Percentiles rank a stretch among this genome's conserved stretches.
Evolutionary conservation across 2,329 filamentous ascomycete genomes (phyloP).

Genomic region (Stagonosporopsis rhizophila): DNA sequence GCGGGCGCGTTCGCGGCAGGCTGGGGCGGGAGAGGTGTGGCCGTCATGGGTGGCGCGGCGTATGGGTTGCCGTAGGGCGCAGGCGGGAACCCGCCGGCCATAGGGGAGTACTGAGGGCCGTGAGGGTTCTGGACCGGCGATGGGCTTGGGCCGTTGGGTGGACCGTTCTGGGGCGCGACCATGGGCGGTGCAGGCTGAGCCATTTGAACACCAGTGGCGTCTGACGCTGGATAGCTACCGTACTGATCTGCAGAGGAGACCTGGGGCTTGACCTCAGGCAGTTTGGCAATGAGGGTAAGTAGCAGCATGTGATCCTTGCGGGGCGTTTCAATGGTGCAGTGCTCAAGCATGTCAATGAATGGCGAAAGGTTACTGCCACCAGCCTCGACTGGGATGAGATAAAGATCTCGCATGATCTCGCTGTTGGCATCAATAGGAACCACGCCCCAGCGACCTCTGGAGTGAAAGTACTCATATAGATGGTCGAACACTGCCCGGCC

Average conservation of each 20-base stretch:
- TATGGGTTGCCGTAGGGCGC: constrained; percentile 35
- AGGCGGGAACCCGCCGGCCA: constrained; percentile 34
- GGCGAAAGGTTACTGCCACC: constrained; percentile 75
- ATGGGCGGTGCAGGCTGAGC: constrained; percentile 29
- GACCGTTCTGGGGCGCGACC: constrained; percentile 20
- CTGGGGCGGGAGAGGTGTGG: constrained; percentile 6
- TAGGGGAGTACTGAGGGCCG: constrained; percentile 45
- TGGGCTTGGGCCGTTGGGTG: constrained; percentile 31
- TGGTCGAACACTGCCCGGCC: constrained; percentile 70
- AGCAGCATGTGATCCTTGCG: constrained; percentile 79
- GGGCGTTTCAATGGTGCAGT: constrained; percentile 77
- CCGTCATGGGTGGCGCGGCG: constrained; percentile 20
- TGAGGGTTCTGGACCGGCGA: constrained; percentile 38
- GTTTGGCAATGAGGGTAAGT: constrained; percentile 78
- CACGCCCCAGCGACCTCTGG: constrained; percentile 85
- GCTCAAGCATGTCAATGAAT: constrained; percentile 87
- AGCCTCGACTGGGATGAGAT: constrained; percentile 83
- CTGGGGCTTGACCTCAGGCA: constrained; percentile 44
- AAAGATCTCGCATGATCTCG: constrained; percentile 84
- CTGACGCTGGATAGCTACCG: constrained; percentile 30
- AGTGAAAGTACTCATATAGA: constrained; percentile 86
- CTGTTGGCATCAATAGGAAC: constrained; percentile 66
- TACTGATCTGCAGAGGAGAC: constrained; percentile 35
- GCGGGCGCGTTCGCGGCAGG: constrained; percentile 23
- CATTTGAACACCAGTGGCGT: constrained; percentile 21